phyloP scores from a whole-genome alignment of 2,329 filamentous ascomycete species.

The Xenoacremonium recifei region DNA sequence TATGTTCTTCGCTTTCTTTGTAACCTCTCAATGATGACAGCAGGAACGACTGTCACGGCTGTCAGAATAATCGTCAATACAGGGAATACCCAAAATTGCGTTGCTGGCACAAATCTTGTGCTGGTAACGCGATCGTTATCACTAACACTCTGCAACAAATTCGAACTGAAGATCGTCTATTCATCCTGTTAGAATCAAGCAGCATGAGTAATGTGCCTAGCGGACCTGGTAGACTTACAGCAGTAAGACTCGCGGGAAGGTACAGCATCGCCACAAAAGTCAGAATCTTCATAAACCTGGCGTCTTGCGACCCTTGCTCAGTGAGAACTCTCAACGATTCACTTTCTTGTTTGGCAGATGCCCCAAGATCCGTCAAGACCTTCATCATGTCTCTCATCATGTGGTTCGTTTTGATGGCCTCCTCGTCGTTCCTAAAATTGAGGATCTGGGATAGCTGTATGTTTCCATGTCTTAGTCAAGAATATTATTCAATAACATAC shows the following conservation, averaged over 20 bases:
- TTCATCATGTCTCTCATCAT: background rate
- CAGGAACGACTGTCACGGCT: background rate
- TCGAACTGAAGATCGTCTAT: background rate
- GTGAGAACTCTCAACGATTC: background rate
- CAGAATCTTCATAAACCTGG: background rate
- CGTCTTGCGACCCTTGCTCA: background rate
- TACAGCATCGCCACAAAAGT: background rate
- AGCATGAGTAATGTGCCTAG: background rate
- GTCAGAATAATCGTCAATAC: background rate
- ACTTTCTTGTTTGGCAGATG: background rate
- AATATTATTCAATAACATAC: background rate
- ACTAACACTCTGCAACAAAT: background rate
- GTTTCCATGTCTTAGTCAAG: too few relatives aligned
- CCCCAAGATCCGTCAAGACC: background rate
- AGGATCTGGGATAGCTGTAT: background rate
- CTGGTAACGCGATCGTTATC: background rate
- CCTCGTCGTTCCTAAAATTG: background rate
- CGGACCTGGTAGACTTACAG: background rate
- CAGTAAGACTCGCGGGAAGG: background rate
- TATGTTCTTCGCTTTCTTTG: too few relatives aligned
- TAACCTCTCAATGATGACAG: background rate
- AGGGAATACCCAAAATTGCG: background rate
- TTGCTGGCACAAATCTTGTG: background rate
- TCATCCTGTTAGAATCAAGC: background rate
- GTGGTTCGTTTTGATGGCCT: background rate